phyloP scores from a whole-genome alignment of 805 yeast genomes.

The Suhomyces sp. region DNA sequence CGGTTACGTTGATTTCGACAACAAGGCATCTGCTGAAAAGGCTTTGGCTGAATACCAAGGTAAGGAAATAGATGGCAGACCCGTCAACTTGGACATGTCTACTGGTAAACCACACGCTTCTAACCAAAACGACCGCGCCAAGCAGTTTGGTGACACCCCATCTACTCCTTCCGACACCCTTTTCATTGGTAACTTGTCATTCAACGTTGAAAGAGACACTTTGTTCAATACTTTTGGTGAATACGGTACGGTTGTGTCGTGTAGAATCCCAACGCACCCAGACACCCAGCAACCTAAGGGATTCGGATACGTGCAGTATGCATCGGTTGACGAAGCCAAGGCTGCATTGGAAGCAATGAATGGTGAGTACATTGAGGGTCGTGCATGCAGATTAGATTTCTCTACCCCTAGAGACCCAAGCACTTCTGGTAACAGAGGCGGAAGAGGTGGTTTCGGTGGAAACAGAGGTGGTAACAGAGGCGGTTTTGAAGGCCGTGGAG shows the following conservation, averaged over 20 bases:
- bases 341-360: slow-evolving; percentile 82
- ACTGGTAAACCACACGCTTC: slow-evolving; percentile 71
- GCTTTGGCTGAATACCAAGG: slow-evolving; percentile 87
- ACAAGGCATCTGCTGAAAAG: slow-evolving; percentile 74
- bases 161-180: slow-evolving; percentile 94
- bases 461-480: slow-evolving; percentile 40
- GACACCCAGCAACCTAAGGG: slow-evolving; percentile 99
- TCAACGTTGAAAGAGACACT: slow-evolving; percentile 79
- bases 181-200: slow-evolving; percentile 93
- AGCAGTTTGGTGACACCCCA: slow-evolving; percentile 83
- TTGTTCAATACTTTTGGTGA: slow-evolving; percentile 70
- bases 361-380: slow-evolving; percentile 85
- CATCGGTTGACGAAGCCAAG: slow-evolving; percentile 84
- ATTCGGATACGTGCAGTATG: slow-evolving; percentile 94
- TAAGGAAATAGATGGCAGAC: slow-evolving; percentile 94
- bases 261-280: slow-evolving; percentile 96
- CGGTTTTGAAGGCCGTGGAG: slow-evolving; percentile 23
- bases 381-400: slow-evolving; percentile 93
- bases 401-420: slow-evolving; percentile 79
- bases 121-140: slow-evolving; percentile 73
- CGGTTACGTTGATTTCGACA: slow-evolving; percentile 93
- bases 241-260: slow-evolving; percentile 80
- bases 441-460: slow-evolving; percentile 30
- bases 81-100: slow-evolving; percentile 90
- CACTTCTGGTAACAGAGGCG: slow-evolving; percentile 18